phyloP scores from a whole-genome alignment of 2,329 filamentous ascomycete species.

The Pestalotiopsis sp. region DNA sequence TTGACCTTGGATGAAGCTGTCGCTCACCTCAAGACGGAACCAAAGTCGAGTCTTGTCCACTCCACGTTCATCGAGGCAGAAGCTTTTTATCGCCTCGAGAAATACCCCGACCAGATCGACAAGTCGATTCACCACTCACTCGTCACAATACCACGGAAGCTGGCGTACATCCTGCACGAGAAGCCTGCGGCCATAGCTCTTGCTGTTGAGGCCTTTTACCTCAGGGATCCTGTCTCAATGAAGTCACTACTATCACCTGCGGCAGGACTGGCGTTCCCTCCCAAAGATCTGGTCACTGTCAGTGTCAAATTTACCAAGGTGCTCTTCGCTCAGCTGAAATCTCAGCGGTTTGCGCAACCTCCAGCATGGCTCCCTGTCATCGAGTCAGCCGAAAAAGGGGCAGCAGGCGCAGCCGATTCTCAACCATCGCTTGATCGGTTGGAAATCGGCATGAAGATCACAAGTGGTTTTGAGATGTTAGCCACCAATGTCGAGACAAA shows the following conservation, averaged over 20 bases:
- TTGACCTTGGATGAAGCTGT: constrained; percentile 69
- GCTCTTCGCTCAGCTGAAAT: constrained; percentile 86
- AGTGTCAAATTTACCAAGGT: constrained; percentile 85
- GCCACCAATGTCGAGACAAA: constrained; percentile 67
- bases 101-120: constrained; percentile 77
- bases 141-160: constrained; percentile 75
- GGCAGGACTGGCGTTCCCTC: constrained; percentile 65
- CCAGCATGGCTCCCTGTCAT: constrained; percentile 49
- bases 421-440: constrained; percentile 40
- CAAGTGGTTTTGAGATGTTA: constrained; percentile 90
- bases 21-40: constrained; percentile 56
- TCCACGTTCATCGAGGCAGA: constrained; percentile 80
- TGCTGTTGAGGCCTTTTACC: constrained; percentile 88
- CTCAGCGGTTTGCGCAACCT: constrained; percentile 77
- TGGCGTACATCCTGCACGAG: constrained; percentile 78
- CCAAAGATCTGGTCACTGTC: constrained; percentile 76
- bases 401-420: constrained; percentile 20
- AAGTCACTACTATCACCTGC: constrained; percentile 65
- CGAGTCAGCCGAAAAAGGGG: constrained; percentile 27
- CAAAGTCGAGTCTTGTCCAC: constrained; percentile 61
- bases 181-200: constrained; percentile 78
- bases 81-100: constrained; percentile 84
- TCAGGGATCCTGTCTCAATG: constrained; percentile 79
- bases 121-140: constrained; percentile 76
- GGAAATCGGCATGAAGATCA: constrained; percentile 85